Evolutionary conservation across 2,329 filamentous ascomycete species (phyloP).

Genomic region (Fusarium sp.): DNA sequence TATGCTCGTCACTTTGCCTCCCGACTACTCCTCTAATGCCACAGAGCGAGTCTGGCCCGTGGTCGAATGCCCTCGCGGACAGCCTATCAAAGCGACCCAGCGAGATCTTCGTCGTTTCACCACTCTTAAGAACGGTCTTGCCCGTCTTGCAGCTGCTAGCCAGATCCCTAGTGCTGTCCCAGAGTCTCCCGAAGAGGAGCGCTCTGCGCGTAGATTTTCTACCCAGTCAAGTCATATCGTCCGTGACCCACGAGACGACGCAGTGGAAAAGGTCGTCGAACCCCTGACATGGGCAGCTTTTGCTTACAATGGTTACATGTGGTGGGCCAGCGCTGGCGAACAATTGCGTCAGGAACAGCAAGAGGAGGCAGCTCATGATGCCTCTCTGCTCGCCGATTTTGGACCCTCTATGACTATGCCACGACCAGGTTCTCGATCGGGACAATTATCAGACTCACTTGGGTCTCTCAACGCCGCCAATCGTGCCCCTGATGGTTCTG

Average conservation of each 20-base stretch:
- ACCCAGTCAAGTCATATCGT: constrained; percentile 43
- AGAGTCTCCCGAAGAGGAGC: constrained; percentile 45
- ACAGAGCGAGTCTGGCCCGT: constrained; percentile 77
- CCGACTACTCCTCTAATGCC: constrained; percentile 66
- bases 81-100: constrained; percentile 84
- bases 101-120: constrained; percentile 86
- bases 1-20: constrained; percentile 84
- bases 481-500: constrained; percentile 48
- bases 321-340: constrained; percentile 89
- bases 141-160: constrained; percentile 52
- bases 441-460: constrained; percentile 56
- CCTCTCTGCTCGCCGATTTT: constrained; percentile 65
- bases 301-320: constrained; percentile 86
- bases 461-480: constrained; percentile 54
- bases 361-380: constrained; percentile 66
- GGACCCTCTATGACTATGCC: constrained; percentile 50
- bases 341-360: constrained; percentile 69
- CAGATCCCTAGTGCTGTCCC: constrained; percentile 39
- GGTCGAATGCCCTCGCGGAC: constrained; percentile 73
- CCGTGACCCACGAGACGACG: constrained; percentile 57
- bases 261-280: constrained; percentile 67
- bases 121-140: constrained; percentile 72
- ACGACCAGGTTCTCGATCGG: constrained; percentile 45
- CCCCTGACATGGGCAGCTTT: constrained; percentile 76
- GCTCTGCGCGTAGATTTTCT: constrained; percentile 42